Evolutionary conservation across 2,329 filamentous ascomycete genomes (phyloP).

Genomic region (Chrysosporium keratinophilum): DNA sequence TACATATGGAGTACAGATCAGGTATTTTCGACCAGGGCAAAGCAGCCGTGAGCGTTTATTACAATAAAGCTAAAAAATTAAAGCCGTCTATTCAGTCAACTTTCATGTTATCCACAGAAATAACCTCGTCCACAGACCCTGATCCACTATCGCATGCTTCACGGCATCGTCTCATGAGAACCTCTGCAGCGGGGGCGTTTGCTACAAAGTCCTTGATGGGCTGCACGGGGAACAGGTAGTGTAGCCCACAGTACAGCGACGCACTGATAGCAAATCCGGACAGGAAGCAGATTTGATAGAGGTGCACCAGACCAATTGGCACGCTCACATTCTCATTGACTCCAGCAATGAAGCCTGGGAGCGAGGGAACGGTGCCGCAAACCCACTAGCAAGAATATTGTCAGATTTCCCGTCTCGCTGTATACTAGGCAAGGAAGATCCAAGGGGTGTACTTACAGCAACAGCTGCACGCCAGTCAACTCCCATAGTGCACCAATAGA

Average conservation of each 20-base stretch:
- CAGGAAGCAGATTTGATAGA: constrained; percentile 37
- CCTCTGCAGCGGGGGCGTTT: constrained; percentile 5
- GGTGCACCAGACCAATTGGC: constrained; percentile 26
- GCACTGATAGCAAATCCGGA: constrained; percentile 35
- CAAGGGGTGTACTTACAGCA: constrained; percentile 5
- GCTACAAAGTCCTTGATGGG: constrained; percentile 13
- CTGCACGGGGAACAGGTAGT: constrained; percentile 25
- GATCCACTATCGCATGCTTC: constrained; percentile 10
- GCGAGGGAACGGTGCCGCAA: constrained; percentile 11
- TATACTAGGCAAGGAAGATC: background rate
- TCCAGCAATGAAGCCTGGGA: constrained; percentile 32
- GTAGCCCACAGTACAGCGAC: constrained; percentile 25
- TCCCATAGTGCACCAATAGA: constrained; percentile 38
- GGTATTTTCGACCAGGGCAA: no score
- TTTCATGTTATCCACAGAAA: constrained; percentile 1
- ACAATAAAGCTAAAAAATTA: no score
- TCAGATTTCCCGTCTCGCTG: background rate
- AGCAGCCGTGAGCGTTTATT: no score
- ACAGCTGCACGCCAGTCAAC: constrained; percentile 38
- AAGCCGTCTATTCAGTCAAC: background rate
- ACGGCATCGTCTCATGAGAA: constrained; percentile 10
- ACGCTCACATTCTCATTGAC: constrained; percentile 17
- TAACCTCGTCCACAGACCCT: background rate
- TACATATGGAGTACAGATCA: no score
- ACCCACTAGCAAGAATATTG: constrained; percentile 11